Base-by-base conservation (phyloP, 2,329 filamentous ascomycete species). In the Fusarium dlaminii region DNA sequence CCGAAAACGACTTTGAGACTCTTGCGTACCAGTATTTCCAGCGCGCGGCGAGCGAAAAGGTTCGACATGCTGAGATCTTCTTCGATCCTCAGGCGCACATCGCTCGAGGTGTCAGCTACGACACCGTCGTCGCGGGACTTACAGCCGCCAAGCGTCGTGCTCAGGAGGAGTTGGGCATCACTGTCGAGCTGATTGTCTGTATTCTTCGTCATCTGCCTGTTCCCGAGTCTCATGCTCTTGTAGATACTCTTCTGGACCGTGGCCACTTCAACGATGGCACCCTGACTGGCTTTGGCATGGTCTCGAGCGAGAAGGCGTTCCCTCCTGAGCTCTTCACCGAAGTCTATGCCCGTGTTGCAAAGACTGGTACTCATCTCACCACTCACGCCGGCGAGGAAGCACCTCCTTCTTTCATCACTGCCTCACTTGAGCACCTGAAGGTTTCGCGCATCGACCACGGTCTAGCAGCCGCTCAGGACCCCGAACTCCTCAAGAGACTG, bases 1-100 rank as follows among this genome's bases (percentile, higher is more conserved):
- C 88, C 10, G 84, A 87, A 24, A 82, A 84, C n/a, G 93, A 95
- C 82, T 95, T 93, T 77, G 91, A 93, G 79, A 88, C 88, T 60
- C 86, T 96, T 17, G 92, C 92, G 10, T 93, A 90, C 85, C 88
- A 89, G 70, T 95, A 95, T 83, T 92, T 95, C 80, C 78, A 85
- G 37, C 89, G 87, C 66, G 93, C 92, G 6, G 86, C 89, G 37
- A 82, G 83, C 4, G 90, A 94, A 70, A 89, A 90, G 42, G 90
- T 95, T 4, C 86, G 89, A 55, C 93, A 95, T 78, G 91, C 91
- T 20, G 93, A 95, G 81, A 87, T 94, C 73, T 95, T 94, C 84
- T 95, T 95, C 83, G 93, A 95, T 80, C 93, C 93, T 4, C 93
- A 95, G 81, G 92, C 91, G 3, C 93, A 95, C 81, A 87, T 90